A percentile compares a stretch with the other conserved stretches of the same genome.
These are phyloP conservation scores for Cystobasidiaceae sp. DNA, from an alignment of 1,284 basidiomycete species.

Conservation along the genomic window DNA sequence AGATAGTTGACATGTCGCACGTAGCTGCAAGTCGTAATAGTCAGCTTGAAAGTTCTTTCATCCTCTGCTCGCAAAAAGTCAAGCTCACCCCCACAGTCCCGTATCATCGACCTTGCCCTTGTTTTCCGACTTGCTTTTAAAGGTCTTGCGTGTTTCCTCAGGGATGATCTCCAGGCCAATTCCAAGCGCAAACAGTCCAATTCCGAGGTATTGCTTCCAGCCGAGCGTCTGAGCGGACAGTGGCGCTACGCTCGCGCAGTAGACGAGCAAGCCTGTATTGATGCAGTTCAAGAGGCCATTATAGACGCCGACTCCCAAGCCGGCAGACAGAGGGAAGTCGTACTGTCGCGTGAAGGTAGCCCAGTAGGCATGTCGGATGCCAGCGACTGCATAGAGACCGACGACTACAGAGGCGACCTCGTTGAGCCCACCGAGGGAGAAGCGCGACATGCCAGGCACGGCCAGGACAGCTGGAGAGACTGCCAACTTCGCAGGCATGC, in stretches of 20 bases:
- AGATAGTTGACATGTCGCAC: conserved; percentile 31
- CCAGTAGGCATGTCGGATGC: conserved; percentile 27
- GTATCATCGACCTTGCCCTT: conserved; percentile 31
- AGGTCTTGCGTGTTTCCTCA: conserved; percentile 27
- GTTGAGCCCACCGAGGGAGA: conserved; percentile 29
- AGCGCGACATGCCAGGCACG: conserved; percentile 33
- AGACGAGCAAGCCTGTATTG: conserved; percentile 25
- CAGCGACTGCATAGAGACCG: conserved; percentile 24
- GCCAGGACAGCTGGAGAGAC: conserved; percentile 9
- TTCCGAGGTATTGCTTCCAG: conserved; percentile 32
- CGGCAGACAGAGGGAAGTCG: conserved; percentile 7
- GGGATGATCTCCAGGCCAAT: conserved; percentile 23
- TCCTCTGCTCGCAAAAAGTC: not conserved
- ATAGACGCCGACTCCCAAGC: conserved; percentile 27
- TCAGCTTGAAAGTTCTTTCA: not conserved
- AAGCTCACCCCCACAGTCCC: conserved; percentile 13
- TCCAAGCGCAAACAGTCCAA: conserved; percentile 26
- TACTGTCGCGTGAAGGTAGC: not conserved
- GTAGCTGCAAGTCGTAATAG: not conserved
- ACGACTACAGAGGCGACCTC: conserved; percentile 18
- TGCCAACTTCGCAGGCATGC: conserved; percentile 1
- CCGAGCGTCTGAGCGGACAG: conserved; percentile 21
- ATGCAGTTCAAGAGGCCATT: conserved; percentile 26
- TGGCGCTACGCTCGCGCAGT: conserved; percentile 1
- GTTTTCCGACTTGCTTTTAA: conserved; percentile 32